Evolutionary conservation across 495 filamentous ascomycete species (phyloP).

Genomic region (Beverwykella pulmonaria): DNA sequence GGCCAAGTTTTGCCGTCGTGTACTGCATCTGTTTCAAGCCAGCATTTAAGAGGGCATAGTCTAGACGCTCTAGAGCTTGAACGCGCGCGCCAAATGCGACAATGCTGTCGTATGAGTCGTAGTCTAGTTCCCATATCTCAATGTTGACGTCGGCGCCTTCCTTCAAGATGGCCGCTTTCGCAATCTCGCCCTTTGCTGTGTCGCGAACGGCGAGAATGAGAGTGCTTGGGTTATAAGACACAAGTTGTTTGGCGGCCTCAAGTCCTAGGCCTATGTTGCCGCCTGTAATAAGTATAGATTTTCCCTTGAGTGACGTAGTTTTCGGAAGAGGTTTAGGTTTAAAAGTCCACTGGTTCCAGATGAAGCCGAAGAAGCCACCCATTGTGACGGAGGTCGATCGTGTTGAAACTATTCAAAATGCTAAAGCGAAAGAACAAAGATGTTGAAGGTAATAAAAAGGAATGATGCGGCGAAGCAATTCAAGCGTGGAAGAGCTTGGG

Average conservation of each 20-base stretch:
- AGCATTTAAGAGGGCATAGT: slow-evolving; percentile 49
- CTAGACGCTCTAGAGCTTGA: slow-evolving; percentile 44
- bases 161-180: no score
- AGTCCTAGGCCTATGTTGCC: slow-evolving; percentile 24
- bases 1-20: slow-evolving; percentile 1
- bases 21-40: slow-evolving; percentile 34
- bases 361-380: slow-evolving; percentile 11
- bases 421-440: no score
- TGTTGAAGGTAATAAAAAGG: no score
- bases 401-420: no score
- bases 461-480: no score
- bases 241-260: slow-evolving; percentile 20
- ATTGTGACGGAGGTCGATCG: slow-evolving; percentile 5
- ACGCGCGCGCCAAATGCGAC: slow-evolving; percentile 43
- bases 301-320: not conserved
- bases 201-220: slow-evolving; percentile 14
- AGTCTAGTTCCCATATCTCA: slow-evolving; percentile 48
- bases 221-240: not conserved
- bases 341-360: slow-evolving; percentile 8
- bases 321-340: slow-evolving; percentile 11
- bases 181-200: no score
- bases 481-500: no score
- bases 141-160: no score
- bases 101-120: slow-evolving; percentile 46
- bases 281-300: slow-evolving; percentile 20